phyloP scores from a whole-genome alignment of 257 asterid species.

The Perilla frutescens region DNA sequence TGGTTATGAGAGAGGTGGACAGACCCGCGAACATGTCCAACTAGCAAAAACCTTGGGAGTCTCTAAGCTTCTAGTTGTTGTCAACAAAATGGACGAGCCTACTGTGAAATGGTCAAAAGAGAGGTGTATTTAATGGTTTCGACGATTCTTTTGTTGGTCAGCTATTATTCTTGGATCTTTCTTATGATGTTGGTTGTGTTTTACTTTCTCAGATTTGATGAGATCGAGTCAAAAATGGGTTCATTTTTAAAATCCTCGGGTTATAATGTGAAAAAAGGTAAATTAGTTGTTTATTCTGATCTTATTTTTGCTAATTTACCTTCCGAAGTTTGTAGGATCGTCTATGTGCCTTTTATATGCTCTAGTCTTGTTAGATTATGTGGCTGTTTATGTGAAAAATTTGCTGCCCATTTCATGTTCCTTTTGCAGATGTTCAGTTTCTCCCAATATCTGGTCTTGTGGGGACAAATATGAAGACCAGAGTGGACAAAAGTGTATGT shows the following conservation, averaged over 20 bases:
- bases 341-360: background rate
- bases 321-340: slow-evolving; percentile 14
- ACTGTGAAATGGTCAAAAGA: slow-evolving; percentile 96
- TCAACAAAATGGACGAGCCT: slow-evolving; percentile 98
- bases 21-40: slow-evolving; percentile 97
- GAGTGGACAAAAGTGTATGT: slow-evolving; percentile 64
- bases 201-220: slow-evolving; percentile 73
- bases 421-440: slow-evolving; percentile 80
- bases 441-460: slow-evolving; percentile 92
- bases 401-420: background rate
- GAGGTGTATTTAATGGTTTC: slow-evolving; percentile 55
- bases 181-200: slow-evolving; percentile 24
- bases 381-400: slow-evolving; percentile 5
- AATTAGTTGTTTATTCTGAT: background rate
- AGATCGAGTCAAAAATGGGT: slow-evolving; percentile 83
- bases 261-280: slow-evolving; percentile 95
- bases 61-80: slow-evolving; percentile 86
- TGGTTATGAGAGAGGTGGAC: slow-evolving; percentile 99
- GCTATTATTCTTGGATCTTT: slow-evolving; percentile 22
- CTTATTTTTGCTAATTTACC: background rate
- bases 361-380: background rate
- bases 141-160: background rate
- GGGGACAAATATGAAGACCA: slow-evolving; percentile 77
- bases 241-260: slow-evolving; percentile 79
- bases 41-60: slow-evolving; percentile 97